Percentiles rank a stretch among this genome's conserved stretches.
Conservation (phyloP, 208 protist species). For the Trypanosoma avium region DNA sequence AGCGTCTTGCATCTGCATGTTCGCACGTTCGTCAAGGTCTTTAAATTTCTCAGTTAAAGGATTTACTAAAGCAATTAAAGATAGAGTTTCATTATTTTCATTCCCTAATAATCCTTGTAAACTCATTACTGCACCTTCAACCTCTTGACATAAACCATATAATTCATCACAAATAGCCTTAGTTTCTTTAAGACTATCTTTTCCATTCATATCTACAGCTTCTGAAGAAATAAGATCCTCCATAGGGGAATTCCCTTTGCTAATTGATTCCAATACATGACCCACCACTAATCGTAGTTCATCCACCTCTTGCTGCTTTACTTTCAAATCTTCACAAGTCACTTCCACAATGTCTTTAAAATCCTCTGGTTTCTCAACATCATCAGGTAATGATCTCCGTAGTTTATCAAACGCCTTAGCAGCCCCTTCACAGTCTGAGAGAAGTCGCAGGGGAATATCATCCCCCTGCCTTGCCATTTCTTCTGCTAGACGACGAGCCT, state of each 20-base stretch:
- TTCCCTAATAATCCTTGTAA: neutral
- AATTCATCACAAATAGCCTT: neutral
- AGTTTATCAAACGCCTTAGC: slow-evolving; percentile 3
- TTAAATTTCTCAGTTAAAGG: neutral
- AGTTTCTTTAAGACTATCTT: neutral
- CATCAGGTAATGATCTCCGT: neutral
- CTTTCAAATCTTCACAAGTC: neutral
- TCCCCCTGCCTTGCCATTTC: neutral
- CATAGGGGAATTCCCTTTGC: no score
- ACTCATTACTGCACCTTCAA: neutral
- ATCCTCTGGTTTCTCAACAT: neutral
- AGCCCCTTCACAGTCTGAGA: neutral
- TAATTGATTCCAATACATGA: neutral
- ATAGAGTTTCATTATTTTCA: neutral
- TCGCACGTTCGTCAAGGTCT: neutral
- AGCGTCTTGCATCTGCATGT: neutral
- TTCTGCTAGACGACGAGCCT: neutral
- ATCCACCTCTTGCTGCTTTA: neutral
- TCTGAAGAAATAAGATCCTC: no score
- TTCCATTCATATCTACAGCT: no score
- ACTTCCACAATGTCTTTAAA: neutral
- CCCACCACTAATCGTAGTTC: neutral
- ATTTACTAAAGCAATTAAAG: neutral
- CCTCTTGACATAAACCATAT: neutral
- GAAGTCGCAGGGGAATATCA: slow-evolving; percentile 1